Conservation (phyloP, 768 basidiomycete species). For the Suillus discolor region DNA sequence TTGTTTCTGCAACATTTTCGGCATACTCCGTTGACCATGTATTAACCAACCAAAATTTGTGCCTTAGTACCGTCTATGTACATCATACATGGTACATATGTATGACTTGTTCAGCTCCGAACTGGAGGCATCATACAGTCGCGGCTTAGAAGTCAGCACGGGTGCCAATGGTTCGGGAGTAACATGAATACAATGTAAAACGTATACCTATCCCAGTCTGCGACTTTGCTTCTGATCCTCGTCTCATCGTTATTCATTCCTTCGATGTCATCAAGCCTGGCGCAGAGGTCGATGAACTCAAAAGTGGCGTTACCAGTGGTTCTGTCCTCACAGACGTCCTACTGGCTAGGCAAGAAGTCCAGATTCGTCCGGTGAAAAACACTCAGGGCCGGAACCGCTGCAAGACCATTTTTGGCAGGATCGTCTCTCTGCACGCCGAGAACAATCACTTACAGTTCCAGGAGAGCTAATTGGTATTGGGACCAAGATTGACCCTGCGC, state of each 20-base stretch:
- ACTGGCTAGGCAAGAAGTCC: constrained; percentile 93
- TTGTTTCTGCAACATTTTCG: too few species aligned
- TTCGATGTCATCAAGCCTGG: constrained; percentile 98
- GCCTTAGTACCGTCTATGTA: too few species aligned
- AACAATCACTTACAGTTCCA: constrained; percentile 75
- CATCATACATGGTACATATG: too few species aligned
- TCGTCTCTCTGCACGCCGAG: constrained; percentile 82
- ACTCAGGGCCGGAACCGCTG: constrained; percentile 87
- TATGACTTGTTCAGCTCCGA: too few species aligned
- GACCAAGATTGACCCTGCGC: constrained; percentile 88
- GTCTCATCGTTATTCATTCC: constrained; percentile 96
- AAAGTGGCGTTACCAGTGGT: constrained; percentile 67
- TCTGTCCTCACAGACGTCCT: constrained; percentile 89
- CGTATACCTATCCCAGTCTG: constrained; percentile 41
- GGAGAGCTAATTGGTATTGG: too few species aligned
- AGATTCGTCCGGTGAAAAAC: constrained; percentile 96
- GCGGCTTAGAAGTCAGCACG: too few species aligned
- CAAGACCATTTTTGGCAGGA: constrained; percentile 63
- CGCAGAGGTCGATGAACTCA: constrained; percentile 93
- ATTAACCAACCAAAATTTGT: too few species aligned
- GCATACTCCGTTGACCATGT: too few species aligned
- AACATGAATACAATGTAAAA: too few species aligned
- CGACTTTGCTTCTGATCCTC: constrained; percentile 89
- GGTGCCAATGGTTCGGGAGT: too few species aligned
- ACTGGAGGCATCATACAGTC: too few species aligned